These are phyloP conservation scores for Colletotrichum lini DNA, from an alignment of 2,329 filamentous ascomycete genomes.

Conservation along the genomic window DNA sequence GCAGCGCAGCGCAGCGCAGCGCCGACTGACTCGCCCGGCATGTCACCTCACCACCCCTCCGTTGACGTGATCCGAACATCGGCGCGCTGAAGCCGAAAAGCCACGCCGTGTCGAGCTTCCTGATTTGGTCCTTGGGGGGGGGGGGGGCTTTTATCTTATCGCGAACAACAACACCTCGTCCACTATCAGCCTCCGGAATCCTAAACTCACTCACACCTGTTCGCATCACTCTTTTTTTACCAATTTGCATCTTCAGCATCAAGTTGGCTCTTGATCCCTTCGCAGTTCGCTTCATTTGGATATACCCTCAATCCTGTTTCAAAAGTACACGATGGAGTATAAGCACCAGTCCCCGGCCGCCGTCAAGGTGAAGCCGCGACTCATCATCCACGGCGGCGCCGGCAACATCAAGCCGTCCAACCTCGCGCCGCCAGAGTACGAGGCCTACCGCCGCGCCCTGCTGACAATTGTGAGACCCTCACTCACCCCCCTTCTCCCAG, in stretches of 20 bases:
- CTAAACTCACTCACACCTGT: neutral
- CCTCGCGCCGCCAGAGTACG: slow-evolving; percentile 71
- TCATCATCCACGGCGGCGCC: slow-evolving; percentile 82
- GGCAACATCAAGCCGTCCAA: slow-evolving; percentile 76
- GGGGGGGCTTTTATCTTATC: slow-evolving; percentile 32
- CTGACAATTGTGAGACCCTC: slow-evolving; percentile 69
- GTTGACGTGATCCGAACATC: slow-evolving; percentile 40
- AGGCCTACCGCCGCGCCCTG: slow-evolving; percentile 72
- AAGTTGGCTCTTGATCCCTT: neutral
- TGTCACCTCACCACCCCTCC: slow-evolving; percentile 8
- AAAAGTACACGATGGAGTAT: slow-evolving; percentile 57
- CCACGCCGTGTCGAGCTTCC: slow-evolving; percentile 33
- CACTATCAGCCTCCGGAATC: neutral
- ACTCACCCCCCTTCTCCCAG: too few species aligned
- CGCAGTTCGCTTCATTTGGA: neutral
- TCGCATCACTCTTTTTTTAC: neutral
- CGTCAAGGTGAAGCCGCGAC: slow-evolving; percentile 62
- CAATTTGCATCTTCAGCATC: neutral
- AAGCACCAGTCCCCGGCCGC: slow-evolving; percentile 45
- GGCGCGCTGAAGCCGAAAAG: slow-evolving; percentile 28
- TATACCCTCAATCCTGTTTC: too few species aligned
- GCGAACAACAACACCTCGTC: neutral
- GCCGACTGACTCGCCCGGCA: slow-evolving; percentile 5
- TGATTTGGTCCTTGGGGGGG: slow-evolving; percentile 10
- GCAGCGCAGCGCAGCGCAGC: neutral